Conservation (phyloP, 306 rosid genomes). For the Cyclanthera cordifolia region DNA sequence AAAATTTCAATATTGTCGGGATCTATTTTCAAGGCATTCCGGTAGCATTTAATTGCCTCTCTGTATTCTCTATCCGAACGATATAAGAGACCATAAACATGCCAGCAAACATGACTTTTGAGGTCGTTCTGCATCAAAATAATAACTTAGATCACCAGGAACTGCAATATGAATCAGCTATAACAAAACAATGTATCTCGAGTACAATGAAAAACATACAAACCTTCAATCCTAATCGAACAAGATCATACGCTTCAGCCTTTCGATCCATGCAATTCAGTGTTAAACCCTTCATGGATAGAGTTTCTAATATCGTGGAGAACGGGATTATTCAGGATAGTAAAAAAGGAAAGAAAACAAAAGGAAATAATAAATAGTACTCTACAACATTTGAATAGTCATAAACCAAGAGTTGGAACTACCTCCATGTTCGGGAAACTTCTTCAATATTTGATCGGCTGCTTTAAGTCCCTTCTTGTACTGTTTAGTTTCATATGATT, state of each 20-base stretch:
- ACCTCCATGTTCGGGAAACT: constrained; percentile 99
- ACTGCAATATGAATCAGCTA: background rate
- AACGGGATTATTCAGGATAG: background rate
- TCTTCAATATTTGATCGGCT: constrained; percentile 87
- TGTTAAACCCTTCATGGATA: constrained; percentile 96
- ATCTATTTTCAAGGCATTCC: constrained; percentile 85
- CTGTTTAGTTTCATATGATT: constrained; percentile 95
- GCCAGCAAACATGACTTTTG: constrained; percentile 99
- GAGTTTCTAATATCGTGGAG: constrained; percentile 45
- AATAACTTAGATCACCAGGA: constrained; percentile 15
- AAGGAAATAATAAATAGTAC: background rate
- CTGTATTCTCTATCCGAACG: constrained; percentile 97
- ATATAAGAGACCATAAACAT: constrained; percentile 92
- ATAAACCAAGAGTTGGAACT: constrained; percentile 12
- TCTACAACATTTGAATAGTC: background rate
- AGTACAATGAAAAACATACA: constrained; percentile 15
- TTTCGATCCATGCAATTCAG: constrained; percentile 98
- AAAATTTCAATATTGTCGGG: constrained; percentile 95
- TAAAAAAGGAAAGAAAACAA: background rate
- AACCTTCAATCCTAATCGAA: constrained; percentile 88
- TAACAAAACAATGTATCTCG: background rate
- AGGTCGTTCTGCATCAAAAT: constrained; percentile 71
- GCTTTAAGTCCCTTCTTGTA: constrained; percentile 95
- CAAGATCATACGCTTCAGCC: constrained; percentile 93
- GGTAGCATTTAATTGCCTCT: constrained; percentile 92